These are phyloP conservation scores for Takashimella tepidaria DNA, from an alignment of 1,284 basidiomycete species.

Conservation along the genomic window DNA sequence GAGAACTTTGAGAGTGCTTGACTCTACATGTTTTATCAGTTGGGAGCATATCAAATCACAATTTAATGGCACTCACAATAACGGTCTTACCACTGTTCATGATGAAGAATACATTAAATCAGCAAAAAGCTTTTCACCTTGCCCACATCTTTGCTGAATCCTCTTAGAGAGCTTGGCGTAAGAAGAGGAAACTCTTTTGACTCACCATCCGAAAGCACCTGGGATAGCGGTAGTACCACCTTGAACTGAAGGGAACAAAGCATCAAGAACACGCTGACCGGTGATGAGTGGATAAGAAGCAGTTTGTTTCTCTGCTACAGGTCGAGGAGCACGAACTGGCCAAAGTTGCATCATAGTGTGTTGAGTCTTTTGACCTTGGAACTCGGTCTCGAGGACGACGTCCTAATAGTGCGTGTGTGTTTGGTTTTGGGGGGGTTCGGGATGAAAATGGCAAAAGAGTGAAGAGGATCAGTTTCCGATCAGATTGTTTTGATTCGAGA, in stretches of 20 bases:
- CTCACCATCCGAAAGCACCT: conserved; percentile 88
- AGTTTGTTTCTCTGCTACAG: conserved; percentile 88
- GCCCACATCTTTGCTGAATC: too few species aligned
- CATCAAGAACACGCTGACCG: conserved; percentile 95
- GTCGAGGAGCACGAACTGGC: conserved; percentile 97
- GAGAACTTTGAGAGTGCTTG: conserved; percentile 97
- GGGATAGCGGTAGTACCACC: conserved; percentile 99
- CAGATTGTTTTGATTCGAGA: too few species aligned
- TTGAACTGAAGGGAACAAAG: conserved; percentile 98
- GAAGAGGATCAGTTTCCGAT: too few species aligned
- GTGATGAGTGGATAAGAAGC: conserved; percentile 90
- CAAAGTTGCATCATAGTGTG: conserved; percentile 97
- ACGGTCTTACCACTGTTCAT: conserved; percentile 79
- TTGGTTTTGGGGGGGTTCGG: neutral
- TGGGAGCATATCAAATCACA: too few species aligned
- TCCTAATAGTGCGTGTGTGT: conserved; percentile 56
- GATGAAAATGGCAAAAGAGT: neutral
- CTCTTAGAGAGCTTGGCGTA: too few species aligned
- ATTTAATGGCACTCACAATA: conserved; percentile 63
- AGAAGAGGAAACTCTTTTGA: too few species aligned
- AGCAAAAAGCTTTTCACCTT: too few species aligned
- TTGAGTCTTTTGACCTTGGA: conserved; percentile 88
- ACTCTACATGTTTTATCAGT: conserved; percentile 12
- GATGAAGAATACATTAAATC: too few species aligned
- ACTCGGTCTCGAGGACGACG: conserved; percentile 93